A percentile compares a stretch with the other conserved stretches of the same genome.
phyloP scores from a whole-genome alignment of 202 grass and related monocot genomes.

The Schoenoplectus tabernaemontani region DNA sequence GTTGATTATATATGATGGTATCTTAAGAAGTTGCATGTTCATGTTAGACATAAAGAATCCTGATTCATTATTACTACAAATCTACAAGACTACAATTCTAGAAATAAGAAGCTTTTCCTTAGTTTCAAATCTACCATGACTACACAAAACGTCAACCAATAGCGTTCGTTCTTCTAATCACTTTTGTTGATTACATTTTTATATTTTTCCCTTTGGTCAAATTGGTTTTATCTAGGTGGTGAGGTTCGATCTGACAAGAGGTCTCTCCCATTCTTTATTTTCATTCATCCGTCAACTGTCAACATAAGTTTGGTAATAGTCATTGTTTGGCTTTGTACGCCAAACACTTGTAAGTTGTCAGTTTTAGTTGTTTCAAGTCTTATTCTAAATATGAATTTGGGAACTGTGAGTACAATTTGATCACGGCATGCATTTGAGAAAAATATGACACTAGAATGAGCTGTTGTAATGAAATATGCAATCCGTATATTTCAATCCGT shows the following conservation, averaged over 20 bases:
- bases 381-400: no score
- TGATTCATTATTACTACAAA: background rate
- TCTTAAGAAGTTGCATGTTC: background rate
- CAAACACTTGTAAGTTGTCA: no score
- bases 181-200: background rate
- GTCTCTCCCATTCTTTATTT: background rate
- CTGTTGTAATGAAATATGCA: no score
- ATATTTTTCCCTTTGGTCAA: background rate
- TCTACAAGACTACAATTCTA: no score
- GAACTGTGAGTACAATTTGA: no score
- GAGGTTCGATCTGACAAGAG: slow-evolving; percentile 3
- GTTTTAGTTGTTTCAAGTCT: no score
- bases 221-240: background rate
- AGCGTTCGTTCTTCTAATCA: background rate
- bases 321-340: background rate
- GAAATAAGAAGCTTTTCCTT: background rate
- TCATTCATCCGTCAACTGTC: slow-evolving; percentile 8
- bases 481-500: no score
- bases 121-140: background rate
- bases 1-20: no score
- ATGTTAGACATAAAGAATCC: background rate
- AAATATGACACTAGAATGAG: no score
- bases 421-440: no score
- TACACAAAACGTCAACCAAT: background rate
- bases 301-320: slow-evolving; percentile 4